Percentiles rank a stretch among this genome's conserved stretches.
Evolutionary conservation across 2,329 filamentous ascomycete genomes (phyloP).

Genomic region (Sarocladiaceae sp.): DNA sequence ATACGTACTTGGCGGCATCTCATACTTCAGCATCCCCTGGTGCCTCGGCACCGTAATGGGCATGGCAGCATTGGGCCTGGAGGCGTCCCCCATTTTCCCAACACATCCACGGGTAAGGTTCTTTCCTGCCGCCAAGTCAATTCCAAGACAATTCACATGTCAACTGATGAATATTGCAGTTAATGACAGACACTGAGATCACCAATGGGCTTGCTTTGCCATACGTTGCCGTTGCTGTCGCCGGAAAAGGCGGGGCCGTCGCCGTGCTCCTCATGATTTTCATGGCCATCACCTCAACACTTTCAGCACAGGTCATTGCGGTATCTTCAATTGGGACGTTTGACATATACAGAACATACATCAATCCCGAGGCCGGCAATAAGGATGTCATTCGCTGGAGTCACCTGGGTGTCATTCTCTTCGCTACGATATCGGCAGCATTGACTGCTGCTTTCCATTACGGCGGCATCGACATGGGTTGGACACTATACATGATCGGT

Average conservation of each 20-base stretch:
- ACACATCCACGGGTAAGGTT: no score
- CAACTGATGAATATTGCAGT: no score
- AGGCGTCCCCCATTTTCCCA: conserved; percentile 66
- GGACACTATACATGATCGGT: conserved; percentile 71
- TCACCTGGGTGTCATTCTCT: conserved; percentile 80
- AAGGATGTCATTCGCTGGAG: conserved; percentile 71
- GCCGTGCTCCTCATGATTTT: conserved; percentile 76
- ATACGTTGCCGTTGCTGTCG: conserved; percentile 72
- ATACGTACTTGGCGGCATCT: conserved; percentile 78
- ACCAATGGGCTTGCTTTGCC: conserved; percentile 75
- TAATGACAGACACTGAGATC: conserved; percentile 68
- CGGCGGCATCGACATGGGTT: conserved; percentile 73
- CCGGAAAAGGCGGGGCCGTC: conserved; percentile 76
- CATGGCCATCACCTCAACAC: conserved; percentile 84
- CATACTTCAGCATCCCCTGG: conserved; percentile 87
- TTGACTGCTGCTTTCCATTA: no score
- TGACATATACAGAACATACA: conserved; percentile 82
- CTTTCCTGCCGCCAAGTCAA: no score
- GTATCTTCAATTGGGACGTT: conserved; percentile 85
- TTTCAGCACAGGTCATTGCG: conserved; percentile 78
- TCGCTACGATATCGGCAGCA: conserved; percentile 71
- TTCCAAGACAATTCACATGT: no score
- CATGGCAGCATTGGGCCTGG: conserved; percentile 70
- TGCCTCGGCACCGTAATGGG: conserved; percentile 73
- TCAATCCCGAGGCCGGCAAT: conserved; percentile 75